Evolutionary conservation across 2,329 filamentous ascomycete genomes (phyloP), one percentile per base, ranked within the genome.

Genomic region (Simplicillium aogashimaense): DNA sequence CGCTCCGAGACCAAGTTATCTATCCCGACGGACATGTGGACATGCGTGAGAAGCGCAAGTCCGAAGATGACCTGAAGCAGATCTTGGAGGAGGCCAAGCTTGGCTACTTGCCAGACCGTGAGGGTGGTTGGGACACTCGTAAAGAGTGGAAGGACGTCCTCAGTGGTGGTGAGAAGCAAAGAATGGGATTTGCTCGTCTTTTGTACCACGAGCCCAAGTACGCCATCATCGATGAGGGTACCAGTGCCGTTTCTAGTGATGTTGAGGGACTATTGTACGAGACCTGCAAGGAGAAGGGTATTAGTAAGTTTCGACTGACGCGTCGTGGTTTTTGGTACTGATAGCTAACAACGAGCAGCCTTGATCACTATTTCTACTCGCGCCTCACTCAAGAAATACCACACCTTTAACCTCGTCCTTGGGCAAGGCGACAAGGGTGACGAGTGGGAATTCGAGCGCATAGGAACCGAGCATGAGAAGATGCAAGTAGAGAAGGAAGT

Each of bases 81-180:
- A 77, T 94, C 3, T 73, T 98, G 3, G 86, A 95, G 42, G 83
- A 86, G 38, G 89, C 89, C 0, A 78, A 78, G 42, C 72, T 98
- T 0, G 90, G 88, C 4, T 97, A 98, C 59, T 73, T 98, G 1
- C 86, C 87, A 2, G 80, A 89, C 37, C 80, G 92, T 13, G 92
- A 98, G 67, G 92, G 92, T 31, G 92, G 92, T 12, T 97, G 88
- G 88, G 87, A 98, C 56, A 92, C 87, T 4, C 77, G 87, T 42
- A 97, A 98, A 63, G 89, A 95, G 57, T 98, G 92, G 92, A 95
- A 97, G 64, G 90, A 97, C 51, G 87, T 98, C 4, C 71, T 98
- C n/a, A 90, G 83, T 48, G 92, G 92, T 31, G 92, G 92, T 11
- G 92, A 98, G 70, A 98, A 98, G 67, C 92, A 98, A 65, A 74